Evolutionary conservation across 2,329 filamentous ascomycete species (phyloP).

Genomic region (Neospermospora avenae): DNA sequence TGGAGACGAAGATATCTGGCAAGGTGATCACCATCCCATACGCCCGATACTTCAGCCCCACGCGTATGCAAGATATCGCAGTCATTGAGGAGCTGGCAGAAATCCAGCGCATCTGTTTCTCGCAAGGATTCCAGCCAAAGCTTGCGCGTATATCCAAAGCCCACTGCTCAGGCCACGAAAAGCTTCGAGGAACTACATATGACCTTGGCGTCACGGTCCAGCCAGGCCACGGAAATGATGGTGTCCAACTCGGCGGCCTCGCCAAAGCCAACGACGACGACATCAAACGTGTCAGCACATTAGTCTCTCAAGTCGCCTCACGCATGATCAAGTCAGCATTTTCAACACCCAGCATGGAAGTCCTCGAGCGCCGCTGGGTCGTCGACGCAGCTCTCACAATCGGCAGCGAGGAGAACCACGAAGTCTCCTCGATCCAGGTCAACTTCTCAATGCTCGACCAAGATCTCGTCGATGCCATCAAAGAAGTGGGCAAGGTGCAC

Average conservation of each 20-base stretch:
- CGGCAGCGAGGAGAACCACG: neutral
- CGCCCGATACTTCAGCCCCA: neutral
- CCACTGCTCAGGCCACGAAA: neutral
- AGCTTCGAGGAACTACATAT: neutral
- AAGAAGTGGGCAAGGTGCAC: conserved; percentile 2
- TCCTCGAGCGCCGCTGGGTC: neutral
- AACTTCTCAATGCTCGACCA: conserved; percentile 3
- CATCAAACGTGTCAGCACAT: neutral
- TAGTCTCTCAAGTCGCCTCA: neutral
- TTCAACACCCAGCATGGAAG: neutral
- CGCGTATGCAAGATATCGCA: neutral
- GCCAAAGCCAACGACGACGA: neutral
- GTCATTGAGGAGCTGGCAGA: neutral
- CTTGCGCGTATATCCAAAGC: neutral
- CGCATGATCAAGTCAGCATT: neutral
- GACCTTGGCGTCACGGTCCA: neutral
- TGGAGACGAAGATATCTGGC: neutral
- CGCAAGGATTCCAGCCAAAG: neutral
- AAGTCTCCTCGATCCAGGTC: conserved; percentile 3
- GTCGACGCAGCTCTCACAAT: neutral
- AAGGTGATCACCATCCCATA: neutral
- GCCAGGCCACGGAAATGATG: neutral
- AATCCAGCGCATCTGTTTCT: neutral
- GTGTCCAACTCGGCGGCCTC: neutral
- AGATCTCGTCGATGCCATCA: conserved; percentile 1